Evolutionary conservation across 2,329 filamentous ascomycete species (phyloP).

Genomic region (Dendrostoma leiphaemia): DNA sequence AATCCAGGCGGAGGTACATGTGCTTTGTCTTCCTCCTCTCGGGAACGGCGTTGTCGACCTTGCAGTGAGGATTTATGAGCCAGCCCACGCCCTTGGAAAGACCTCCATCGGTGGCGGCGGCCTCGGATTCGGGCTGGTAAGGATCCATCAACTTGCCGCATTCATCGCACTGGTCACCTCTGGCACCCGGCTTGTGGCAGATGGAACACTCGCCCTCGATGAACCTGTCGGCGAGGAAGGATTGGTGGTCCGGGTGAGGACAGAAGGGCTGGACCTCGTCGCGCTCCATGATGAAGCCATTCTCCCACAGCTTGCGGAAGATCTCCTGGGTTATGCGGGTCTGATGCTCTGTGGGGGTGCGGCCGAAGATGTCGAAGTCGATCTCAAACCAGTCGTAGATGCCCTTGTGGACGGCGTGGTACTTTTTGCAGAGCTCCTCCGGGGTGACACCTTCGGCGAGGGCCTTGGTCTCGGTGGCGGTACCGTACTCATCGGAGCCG

Average conservation of each 20-base stretch:
- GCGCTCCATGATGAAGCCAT: slow-evolving; percentile 83
- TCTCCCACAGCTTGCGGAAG: slow-evolving; percentile 82
- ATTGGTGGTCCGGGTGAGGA: slow-evolving; percentile 60
- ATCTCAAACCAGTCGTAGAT: slow-evolving; percentile 98
- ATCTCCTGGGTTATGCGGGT: slow-evolving; percentile 92
- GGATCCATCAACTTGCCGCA: slow-evolving; percentile 72
- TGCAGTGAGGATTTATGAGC: slow-evolving; percentile 74
- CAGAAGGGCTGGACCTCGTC: slow-evolving; percentile 90
- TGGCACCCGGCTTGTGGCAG: slow-evolving; percentile 69
- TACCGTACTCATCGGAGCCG: slow-evolving; percentile 91
- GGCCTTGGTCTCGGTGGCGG: slow-evolving; percentile 92
- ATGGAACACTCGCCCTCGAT: slow-evolving; percentile 77
- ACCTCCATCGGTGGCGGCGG: slow-evolving; percentile 29
- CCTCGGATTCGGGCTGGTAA: slow-evolving; percentile 50
- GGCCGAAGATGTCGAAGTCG: slow-evolving; percentile 90
- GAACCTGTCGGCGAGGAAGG: slow-evolving; percentile 82
- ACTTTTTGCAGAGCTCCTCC: slow-evolving; percentile 85
- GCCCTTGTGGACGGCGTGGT: slow-evolving; percentile 83
- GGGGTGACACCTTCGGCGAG: slow-evolving; percentile 83
- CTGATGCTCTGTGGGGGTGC: slow-evolving; percentile 85
- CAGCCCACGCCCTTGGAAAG: slow-evolving; percentile 43
- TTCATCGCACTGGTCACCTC: slow-evolving; percentile 58
- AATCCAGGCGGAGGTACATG: slow-evolving; percentile 83
- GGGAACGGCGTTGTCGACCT: slow-evolving; percentile 81
- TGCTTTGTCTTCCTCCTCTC: slow-evolving; percentile 83